Evolutionary conservation across 1,284 basidiomycete genomes (phyloP).

Genomic region (Pterulicium gracile): DNA sequence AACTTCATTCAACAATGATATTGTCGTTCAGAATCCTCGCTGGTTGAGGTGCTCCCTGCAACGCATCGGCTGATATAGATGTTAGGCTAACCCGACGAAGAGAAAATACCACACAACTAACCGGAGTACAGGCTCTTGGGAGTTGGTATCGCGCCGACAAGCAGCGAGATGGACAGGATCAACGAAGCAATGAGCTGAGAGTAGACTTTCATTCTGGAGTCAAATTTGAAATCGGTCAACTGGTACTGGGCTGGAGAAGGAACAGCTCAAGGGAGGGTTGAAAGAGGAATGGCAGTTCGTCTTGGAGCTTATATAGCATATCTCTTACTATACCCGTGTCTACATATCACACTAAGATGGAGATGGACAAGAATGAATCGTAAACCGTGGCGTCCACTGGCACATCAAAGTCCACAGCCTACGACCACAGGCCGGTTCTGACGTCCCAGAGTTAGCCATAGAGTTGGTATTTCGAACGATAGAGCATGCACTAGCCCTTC

Average conservation of each 20-base stretch:
- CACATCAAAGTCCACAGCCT: too few species aligned
- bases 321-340: too few species aligned
- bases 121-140: background rate
- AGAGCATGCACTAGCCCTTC: too few species aligned
- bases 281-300: background rate
- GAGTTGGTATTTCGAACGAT: too few species aligned
- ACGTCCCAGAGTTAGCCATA: too few species aligned
- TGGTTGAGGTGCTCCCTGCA: background rate
- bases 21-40: background rate
- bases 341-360: too few species aligned
- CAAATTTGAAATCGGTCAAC: too few species aligned
- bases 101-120: background rate
- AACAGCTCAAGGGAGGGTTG: background rate
- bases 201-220: background rate
- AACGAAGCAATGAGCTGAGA: background rate
- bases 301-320: too few species aligned
- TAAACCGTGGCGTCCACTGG: too few species aligned
- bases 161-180: background rate
- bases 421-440: too few species aligned
- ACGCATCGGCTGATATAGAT: background rate
- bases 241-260: too few species aligned
- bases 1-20: background rate
- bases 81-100: background rate
- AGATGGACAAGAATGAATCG: too few species aligned
- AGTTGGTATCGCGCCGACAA: background rate